These are phyloP conservation scores for Ganoderma multipileum DNA, from an alignment of 1,284 basidiomycete genomes.

Conservation along the genomic window DNA sequence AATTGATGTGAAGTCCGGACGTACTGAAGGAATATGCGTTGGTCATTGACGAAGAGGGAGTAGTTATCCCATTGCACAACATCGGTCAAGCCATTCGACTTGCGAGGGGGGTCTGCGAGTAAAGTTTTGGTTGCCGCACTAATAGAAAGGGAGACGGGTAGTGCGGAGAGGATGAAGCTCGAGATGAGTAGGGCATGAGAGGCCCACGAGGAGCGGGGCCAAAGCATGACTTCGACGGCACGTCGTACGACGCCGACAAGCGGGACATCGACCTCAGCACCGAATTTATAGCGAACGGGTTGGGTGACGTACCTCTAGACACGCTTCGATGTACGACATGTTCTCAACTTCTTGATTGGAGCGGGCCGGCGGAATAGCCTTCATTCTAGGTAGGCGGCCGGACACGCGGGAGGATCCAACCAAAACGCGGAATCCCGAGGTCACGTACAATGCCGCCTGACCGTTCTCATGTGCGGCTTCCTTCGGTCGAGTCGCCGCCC, in stretches of 20 bases:
- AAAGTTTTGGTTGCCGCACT: not conserved
- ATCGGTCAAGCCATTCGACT: slow-evolving; percentile 39
- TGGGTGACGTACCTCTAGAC: slow-evolving; percentile 2
- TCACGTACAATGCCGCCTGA: slow-evolving; percentile 18
- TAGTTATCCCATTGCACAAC: slow-evolving; percentile 44
- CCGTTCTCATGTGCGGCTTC: slow-evolving; percentile 4
- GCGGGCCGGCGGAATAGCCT: slow-evolving; percentile 16
- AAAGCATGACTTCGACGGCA: slow-evolving; percentile 15
- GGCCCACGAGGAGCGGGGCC: slow-evolving; percentile 29
- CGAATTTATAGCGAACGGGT: slow-evolving; percentile 8
- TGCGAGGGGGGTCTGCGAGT: slow-evolving; percentile 34
- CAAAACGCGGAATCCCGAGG: not conserved
- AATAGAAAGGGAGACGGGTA: slow-evolving; percentile 16
- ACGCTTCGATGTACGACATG: not conserved
- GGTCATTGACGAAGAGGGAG: slow-evolving; percentile 39
- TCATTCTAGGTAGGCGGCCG: not conserved
- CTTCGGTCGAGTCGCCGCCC: not conserved
- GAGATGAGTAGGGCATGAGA: slow-evolving; percentile 24
- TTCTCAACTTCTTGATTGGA: not conserved
- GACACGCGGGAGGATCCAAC: not conserved
- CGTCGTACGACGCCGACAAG: not conserved
- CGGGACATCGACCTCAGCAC: not conserved
- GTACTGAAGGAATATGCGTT: slow-evolving; percentile 55
- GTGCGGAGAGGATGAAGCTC: slow-evolving; percentile 23
- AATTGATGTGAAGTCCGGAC: slow-evolving; percentile 29